These are phyloP conservation scores for Tetrahymena malaccensis DNA, from an alignment of 73 alveolate species.

Conservation along the genomic window DNA sequence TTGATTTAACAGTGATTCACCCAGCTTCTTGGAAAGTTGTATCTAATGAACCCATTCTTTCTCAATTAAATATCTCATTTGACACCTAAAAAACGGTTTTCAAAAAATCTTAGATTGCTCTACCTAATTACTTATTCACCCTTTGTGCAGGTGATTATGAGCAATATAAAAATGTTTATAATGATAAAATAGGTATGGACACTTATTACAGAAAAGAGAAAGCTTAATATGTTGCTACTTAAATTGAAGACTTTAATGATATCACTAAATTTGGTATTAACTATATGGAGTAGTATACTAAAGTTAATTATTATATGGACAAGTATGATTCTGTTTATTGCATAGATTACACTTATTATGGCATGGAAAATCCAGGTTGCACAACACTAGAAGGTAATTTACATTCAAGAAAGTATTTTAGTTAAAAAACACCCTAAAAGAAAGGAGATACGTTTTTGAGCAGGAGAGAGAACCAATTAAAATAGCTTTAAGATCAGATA, in stretches of 20 bases:
- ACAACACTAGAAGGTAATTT: neutral
- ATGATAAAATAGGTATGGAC: neutral
- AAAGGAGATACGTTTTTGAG: neutral
- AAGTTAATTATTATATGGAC: neutral
- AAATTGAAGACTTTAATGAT: neutral
- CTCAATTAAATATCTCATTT: neutral
- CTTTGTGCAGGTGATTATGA: neutral
- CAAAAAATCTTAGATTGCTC: neutral
- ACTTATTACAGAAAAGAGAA: neutral
- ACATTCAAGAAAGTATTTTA: neutral
- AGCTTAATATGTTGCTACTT: neutral
- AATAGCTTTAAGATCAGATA: neutral
- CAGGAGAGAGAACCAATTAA: neutral
- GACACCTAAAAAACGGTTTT: neutral
- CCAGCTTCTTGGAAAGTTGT: neutral
- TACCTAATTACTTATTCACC: neutral
- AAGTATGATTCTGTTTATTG: neutral
- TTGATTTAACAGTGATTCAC: neutral
- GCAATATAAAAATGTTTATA: neutral
- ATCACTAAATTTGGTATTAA: neutral
- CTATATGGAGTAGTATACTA: neutral
- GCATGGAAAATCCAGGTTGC: neutral
- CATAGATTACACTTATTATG: neutral
- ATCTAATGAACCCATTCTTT: neutral
- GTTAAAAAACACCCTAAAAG: neutral